Evolutionary conservation across 345 rosid species (phyloP).

Genomic region (Citrus sp.): DNA sequence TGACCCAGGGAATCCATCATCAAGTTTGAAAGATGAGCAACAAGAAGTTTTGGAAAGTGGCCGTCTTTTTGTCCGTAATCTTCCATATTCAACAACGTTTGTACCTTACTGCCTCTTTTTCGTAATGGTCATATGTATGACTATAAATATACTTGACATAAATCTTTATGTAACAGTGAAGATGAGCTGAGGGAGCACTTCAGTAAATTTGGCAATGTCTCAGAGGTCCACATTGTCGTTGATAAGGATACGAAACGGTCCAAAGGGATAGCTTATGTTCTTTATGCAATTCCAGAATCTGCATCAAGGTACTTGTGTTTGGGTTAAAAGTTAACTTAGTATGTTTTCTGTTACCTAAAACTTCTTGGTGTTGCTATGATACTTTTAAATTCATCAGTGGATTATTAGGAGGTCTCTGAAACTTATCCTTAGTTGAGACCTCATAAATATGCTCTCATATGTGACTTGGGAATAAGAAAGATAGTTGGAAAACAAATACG

Average conservation of each 20-base stretch:
- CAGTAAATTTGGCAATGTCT: constrained; percentile 53
- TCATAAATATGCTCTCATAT: neutral
- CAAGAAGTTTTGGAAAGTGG: constrained; percentile 44
- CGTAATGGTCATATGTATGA: neutral
- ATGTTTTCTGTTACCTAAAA: neutral
- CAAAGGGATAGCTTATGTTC: constrained; percentile 82
- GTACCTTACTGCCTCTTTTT: constrained; percentile 3
- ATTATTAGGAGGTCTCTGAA: neutral
- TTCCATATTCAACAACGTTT: constrained; percentile 75
- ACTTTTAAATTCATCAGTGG: neutral
- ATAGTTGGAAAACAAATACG: neutral
- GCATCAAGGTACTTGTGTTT: constrained; percentile 61
- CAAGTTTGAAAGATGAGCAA: constrained; percentile 31
- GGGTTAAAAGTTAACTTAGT: too few species aligned
- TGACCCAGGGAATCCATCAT: constrained; percentile 27
- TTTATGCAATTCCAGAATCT: constrained; percentile 55
- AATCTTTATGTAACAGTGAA: constrained; percentile 47
- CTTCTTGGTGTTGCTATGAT: neutral
- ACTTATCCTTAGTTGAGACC: neutral
- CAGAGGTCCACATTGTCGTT: constrained; percentile 78
- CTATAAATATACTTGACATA: neutral
- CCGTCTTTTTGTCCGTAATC: constrained; percentile 86
- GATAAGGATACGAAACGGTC: constrained; percentile 90
- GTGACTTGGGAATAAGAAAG: neutral
- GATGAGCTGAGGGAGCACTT: constrained; percentile 86